phyloP scores from a whole-genome alignment of 1,284 basidiomycete genomes.

The Filobasidium uniguttulatum region DNA sequence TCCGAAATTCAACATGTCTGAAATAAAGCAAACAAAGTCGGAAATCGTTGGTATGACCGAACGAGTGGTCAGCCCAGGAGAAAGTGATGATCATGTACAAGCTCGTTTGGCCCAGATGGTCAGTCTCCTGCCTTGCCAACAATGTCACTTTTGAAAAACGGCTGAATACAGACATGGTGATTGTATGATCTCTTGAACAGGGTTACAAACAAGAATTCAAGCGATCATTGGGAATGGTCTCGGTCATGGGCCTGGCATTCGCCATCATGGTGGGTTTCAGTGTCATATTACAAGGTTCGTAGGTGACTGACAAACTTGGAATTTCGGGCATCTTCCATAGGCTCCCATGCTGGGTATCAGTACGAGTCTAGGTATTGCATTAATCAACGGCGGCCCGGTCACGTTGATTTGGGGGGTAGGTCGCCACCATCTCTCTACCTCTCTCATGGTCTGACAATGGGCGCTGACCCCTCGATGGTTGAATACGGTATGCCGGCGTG shows the following conservation, averaged over 20 bases:
- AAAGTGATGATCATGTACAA: background rate
- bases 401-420: conserved; percentile 36
- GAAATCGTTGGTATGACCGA: background rate
- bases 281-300: background rate
- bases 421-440: conserved; percentile 10
- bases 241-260: conserved; percentile 37
- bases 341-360: conserved; percentile 33
- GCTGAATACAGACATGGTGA: conserved; percentile 33
- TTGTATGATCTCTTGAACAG: no score
- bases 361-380: conserved; percentile 37
- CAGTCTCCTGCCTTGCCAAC: background rate
- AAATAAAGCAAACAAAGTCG: background rate
- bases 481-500: no score
- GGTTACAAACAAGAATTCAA: conserved; percentile 39
- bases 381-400: conserved; percentile 38
- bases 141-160: conserved; percentile 5
- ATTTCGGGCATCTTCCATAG: no score
- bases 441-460: no score
- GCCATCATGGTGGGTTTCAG: conserved; percentile 34
- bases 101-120: background rate
- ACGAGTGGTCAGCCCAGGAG: background rate
- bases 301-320: no score
- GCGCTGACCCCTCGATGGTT: no score
- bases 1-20: background rate
- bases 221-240: conserved; percentile 38